Percentiles rank a stretch among this genome's conserved stretches.
These are phyloP conservation scores for Wickerhamomyces mucosus DNA, from an alignment of 805 yeast species.

Conservation along the genomic window DNA sequence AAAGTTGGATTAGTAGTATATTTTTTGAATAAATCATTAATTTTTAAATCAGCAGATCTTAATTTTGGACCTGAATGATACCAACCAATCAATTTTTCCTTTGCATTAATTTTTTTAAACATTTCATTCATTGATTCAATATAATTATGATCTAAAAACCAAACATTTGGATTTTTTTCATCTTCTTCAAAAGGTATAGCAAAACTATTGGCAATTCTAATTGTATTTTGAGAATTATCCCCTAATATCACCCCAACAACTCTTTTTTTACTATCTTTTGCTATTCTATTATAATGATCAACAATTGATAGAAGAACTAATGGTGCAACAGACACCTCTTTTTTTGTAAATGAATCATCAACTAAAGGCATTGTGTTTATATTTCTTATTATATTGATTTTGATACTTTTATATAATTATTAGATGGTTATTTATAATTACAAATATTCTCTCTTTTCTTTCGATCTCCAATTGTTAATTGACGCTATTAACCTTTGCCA, in stretches of 20 bases:
- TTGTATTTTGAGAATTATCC: constrained; percentile 44
- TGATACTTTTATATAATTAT: too few relatives aligned
- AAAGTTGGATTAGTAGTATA: constrained; percentile 76
- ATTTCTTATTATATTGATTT: too few relatives aligned
- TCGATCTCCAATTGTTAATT: too few relatives aligned
- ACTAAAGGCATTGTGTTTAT: constrained; percentile 11
- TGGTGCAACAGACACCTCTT: constrained; percentile 87
- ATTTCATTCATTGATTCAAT: constrained; percentile 95
- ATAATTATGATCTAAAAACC: constrained; percentile 96
- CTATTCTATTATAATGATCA: constrained; percentile 88
- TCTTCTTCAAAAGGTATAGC: constrained; percentile 99
- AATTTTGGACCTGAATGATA: constrained; percentile 96
- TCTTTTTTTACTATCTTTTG: constrained; percentile 64
- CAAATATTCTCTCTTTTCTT: too few relatives aligned
- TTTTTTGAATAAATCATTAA: constrained; percentile 80
- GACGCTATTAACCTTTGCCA: too few relatives aligned
- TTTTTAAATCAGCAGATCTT: constrained; percentile 77
- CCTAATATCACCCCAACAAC: constrained; percentile 94
- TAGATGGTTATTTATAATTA: too few relatives aligned
- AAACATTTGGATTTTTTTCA: constrained; percentile 79
- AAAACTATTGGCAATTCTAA: constrained; percentile 82
- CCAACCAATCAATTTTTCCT: constrained; percentile 97
- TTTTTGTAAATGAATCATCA: constrained; percentile 22
- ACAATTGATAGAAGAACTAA: constrained; percentile 87
- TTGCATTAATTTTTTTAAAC: constrained; percentile 97